Evolutionary conservation across 169 alveolate species (phyloP).

Genomic region (Babesia caballi): DNA sequence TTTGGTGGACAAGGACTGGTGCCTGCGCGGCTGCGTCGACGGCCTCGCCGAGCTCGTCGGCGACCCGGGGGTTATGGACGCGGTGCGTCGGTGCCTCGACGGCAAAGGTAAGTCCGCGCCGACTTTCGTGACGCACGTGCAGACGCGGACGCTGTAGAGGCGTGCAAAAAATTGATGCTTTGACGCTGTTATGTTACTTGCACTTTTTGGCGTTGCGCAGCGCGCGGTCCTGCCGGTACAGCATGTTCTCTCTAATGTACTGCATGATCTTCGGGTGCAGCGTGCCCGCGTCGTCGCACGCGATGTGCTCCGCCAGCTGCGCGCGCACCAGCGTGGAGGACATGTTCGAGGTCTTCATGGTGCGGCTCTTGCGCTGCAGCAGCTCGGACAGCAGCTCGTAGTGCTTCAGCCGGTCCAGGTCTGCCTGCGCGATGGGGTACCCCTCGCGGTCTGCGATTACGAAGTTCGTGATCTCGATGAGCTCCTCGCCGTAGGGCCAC

Average conservation of each 20-base stretch:
- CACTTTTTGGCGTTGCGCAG: neutral
- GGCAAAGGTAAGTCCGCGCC: neutral
- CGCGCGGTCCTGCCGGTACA: neutral
- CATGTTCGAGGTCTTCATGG: constrained; percentile 33
- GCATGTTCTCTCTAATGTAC: constrained; percentile 17
- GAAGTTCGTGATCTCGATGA: constrained; percentile 39
- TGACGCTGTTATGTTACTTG: neutral
- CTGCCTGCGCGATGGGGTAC: constrained; percentile 27
- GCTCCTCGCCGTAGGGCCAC: constrained; percentile 56
- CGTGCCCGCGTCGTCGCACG: constrained; percentile 42
- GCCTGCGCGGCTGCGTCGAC: constrained; percentile 42
- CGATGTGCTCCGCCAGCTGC: constrained; percentile 16
- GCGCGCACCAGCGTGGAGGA: constrained; percentile 59
- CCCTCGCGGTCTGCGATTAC: constrained; percentile 59
- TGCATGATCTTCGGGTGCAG: constrained; percentile 57
- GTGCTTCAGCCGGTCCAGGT: constrained; percentile 22
- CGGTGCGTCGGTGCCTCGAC: constrained; percentile 1
- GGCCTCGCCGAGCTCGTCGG: constrained; percentile 13
- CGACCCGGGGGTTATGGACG: neutral
- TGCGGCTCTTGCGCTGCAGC: constrained; percentile 1
- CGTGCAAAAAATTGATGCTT: neutral
- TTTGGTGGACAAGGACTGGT: constrained; percentile 58
- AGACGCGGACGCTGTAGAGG: constrained; percentile 28
- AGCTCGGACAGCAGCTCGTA: constrained; percentile 44
- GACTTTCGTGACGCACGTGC: neutral